Percentiles rank a stretch among this genome's conserved stretches.
phyloP scores from a whole-genome alignment of 352 stramenopile genomes.

The Phytophthora quininea region DNA sequence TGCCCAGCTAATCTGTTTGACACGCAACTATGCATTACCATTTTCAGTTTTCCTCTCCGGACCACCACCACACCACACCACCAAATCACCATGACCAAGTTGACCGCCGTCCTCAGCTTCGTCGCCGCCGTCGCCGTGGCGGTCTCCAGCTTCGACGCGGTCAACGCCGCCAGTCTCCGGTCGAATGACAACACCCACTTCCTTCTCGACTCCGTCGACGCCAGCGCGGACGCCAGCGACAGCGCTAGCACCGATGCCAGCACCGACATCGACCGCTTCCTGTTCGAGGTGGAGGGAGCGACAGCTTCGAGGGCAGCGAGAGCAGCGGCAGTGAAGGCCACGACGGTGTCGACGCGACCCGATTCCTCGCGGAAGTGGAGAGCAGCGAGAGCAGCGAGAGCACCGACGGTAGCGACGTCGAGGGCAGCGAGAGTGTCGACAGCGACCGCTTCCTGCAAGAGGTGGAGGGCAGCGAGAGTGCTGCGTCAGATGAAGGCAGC shows the following conservation, averaged over 20 bases:
- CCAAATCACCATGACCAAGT: slow-evolving; percentile 22
- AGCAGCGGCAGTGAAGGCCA: background rate
- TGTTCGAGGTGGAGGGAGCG: background rate
- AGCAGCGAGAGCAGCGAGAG: background rate
- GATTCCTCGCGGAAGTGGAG: background rate
- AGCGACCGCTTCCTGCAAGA: too few relatives aligned
- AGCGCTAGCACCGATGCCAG: background rate
- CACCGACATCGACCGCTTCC: background rate
- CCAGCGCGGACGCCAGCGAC: background rate
- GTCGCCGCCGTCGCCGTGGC: slow-evolving; percentile 14
- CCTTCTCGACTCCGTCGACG: background rate
- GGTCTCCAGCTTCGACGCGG: slow-evolving; percentile 9
- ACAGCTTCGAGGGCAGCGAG: background rate
- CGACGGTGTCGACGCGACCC: background rate
- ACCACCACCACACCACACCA: slow-evolving; percentile 1
- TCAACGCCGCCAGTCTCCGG: slow-evolving; percentile 22
- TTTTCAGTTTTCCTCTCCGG: background rate
- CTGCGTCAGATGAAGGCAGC: too few relatives aligned
- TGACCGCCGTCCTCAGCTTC: slow-evolving; percentile 29
- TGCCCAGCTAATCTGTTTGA: too few relatives aligned
- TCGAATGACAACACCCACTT: background rate
- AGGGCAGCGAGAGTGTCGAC: too few relatives aligned
- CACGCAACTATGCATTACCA: background rate
- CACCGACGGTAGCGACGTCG: background rate
- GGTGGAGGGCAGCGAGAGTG: too few relatives aligned